Evolutionary conservation across 192 early-diverging fungal genomes (phyloP), one percentile per base, ranked within the genome.

Genomic region (Martensiomyces pterosporus): DNA sequence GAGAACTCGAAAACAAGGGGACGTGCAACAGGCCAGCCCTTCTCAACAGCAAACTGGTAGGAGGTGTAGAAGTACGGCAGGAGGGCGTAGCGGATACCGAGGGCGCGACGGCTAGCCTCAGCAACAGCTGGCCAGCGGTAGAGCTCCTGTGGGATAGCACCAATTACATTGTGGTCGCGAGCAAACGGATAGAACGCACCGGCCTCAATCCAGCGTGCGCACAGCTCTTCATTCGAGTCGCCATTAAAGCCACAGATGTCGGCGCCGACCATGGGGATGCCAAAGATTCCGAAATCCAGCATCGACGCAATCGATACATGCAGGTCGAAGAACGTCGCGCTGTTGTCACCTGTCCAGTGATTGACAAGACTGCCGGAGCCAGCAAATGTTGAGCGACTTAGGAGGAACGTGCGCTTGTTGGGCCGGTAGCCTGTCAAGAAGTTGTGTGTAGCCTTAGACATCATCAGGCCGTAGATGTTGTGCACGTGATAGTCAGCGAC

Each of bases 241-340:
- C 64, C 62, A 16, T 67, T 73, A 57, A 88, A 88, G 7, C 86
- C 86, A 47, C 86, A 83, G 26, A 88, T 80, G 55, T 88, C 86
- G 9, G 86, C 55, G 10, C 86, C 86, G 1, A 80, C 71, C 63
- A 82, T 81, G 0, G 82, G 83, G 24, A 88, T 82, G 25, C 83
- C 85, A 55, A 85, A 85, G 9, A 87, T 57, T 17, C 84, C 81
- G 60, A 88, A 83, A 25, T 67, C 69, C n/a, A 88, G 62, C 24
- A 80, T 52, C 7, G 68, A 79, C 6, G 83, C 43, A 43, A 87
- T 81, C 0, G 83, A 87, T 18, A 68, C 25, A 24, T 76, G 66
- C 48, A 88, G 50, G 51, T 80, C 76, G 13, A 55, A n/a, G 75
- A 75, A 88, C 6, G 71, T 46, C 3, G 85, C 76, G 40, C 43